A percentile compares a stretch with the other conserved stretches of the same genome.
Evolutionary conservation across 73 alveolate genomes (phyloP).

Genomic region (Breviolum minutum): DNA sequence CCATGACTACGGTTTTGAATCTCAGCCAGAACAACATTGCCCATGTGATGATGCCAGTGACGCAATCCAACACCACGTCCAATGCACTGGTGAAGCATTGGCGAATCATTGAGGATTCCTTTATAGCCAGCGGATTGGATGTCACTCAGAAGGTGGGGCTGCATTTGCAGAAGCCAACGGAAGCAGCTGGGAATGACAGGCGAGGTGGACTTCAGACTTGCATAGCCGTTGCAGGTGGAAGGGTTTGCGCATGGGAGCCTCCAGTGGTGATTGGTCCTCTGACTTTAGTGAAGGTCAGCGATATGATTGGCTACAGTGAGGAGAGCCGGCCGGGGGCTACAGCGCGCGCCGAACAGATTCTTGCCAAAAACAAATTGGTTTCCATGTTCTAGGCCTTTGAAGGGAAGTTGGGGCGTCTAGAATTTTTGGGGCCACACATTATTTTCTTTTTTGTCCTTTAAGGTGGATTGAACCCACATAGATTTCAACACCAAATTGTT

Average conservation of each 20-base stretch:
- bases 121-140: neutral
- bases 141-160: neutral
- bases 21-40: neutral
- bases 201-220: slow-evolving; percentile 4
- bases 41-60: neutral
- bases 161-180: neutral
- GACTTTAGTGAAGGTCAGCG: neutral
- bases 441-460: too few relatives aligned
- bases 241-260: neutral
- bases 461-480: too few relatives aligned
- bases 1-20: neutral
- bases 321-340: neutral
- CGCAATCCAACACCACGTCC: neutral
- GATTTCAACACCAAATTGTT: too few relatives aligned
- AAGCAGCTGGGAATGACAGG: neutral
- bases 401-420: neutral
- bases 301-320: neutral
- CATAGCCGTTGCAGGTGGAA: neutral
- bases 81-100: neutral
- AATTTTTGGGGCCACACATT: neutral
- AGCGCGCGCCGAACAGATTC: slow-evolving; percentile 2
- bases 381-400: neutral
- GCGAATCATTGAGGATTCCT: neutral
- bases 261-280: neutral
- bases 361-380: neutral